phyloP scores from a whole-genome alignment of 352 stramenopile genomes.

The Phytopythium litorale region DNA sequence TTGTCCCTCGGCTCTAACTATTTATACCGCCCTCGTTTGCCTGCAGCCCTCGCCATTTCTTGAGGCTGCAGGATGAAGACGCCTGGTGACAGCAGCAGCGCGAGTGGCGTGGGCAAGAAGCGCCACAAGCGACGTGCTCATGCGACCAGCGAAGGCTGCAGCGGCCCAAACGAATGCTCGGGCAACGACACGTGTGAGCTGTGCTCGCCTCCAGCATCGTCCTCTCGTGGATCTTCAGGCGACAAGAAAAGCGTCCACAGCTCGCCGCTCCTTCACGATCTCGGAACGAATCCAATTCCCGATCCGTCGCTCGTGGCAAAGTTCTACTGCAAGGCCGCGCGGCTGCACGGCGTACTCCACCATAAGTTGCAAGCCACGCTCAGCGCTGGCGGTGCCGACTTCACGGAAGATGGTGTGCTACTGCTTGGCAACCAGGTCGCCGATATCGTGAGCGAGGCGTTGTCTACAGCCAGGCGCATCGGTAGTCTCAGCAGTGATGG shows the following conservation, averaged over 20 bases:
- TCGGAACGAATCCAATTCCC: not conserved
- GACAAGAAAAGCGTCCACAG: constrained; percentile 1
- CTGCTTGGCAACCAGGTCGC: constrained; percentile 28
- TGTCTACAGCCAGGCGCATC: not conserved
- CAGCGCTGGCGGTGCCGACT: constrained; percentile 13
- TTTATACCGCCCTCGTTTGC: not conserved
- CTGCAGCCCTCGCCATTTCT: not conserved
- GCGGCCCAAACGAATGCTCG: not conserved
- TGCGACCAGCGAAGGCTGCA: not conserved
- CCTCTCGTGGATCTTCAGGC: not conserved
- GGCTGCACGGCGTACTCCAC: constrained; percentile 47
- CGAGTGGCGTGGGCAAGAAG: not conserved
- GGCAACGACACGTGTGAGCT: not conserved
- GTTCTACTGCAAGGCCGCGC: constrained; percentile 34
- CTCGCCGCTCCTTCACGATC: not conserved
- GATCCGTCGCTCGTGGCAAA: constrained; percentile 14
- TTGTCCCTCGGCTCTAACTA: not conserved
- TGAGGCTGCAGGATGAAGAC: not conserved
- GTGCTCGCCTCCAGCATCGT: not conserved
- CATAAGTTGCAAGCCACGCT: constrained; percentile 9
- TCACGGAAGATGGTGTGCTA: constrained; percentile 29
- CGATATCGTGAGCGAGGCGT: constrained; percentile 12
- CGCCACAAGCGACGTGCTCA: constrained; percentile 3
- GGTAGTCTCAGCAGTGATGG: constrained; percentile 9
- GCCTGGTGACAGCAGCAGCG: not conserved